phyloP scores from a whole-genome alignment of 2,329 filamentous ascomycete species.

The Coniosporium tulheliwenetii region DNA sequence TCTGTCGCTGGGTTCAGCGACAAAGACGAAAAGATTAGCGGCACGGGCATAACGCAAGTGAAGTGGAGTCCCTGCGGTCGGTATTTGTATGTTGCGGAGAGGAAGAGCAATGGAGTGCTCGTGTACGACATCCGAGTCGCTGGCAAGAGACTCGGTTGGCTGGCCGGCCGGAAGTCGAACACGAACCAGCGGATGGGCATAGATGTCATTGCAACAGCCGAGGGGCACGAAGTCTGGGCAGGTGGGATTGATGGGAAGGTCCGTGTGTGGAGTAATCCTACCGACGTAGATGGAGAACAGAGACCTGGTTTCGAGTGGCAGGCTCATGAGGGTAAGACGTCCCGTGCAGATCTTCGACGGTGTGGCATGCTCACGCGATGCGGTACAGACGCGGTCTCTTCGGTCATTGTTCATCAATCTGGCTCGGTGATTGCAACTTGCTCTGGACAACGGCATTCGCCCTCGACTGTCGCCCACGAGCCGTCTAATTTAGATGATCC shows the following conservation, averaged over 20 bases:
- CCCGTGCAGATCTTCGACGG: not conserved
- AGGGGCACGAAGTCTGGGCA: slow-evolving; percentile 39
- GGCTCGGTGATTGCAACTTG: slow-evolving; percentile 33
- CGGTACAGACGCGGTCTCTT: slow-evolving; percentile 24
- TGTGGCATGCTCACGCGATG: not conserved
- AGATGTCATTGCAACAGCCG: slow-evolving; percentile 27
- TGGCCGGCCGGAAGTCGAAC: slow-evolving; percentile 24
- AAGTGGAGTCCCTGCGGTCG: slow-evolving; percentile 41
- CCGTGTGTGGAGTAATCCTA: slow-evolving; percentile 30
- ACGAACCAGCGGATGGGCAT: slow-evolving; percentile 42
- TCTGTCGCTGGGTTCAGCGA: slow-evolving; percentile 15
- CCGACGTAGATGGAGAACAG: slow-evolving; percentile 22
- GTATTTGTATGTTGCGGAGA: slow-evolving; percentile 43
- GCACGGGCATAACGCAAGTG: slow-evolving; percentile 38
- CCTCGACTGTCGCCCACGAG: too few species aligned
- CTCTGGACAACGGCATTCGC: slow-evolving; percentile 18
- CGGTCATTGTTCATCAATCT: slow-evolving; percentile 28
- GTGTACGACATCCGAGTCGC: slow-evolving; percentile 45
- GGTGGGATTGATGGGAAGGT: slow-evolving; percentile 40
- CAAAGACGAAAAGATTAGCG: slow-evolving; percentile 22
- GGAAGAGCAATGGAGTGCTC: slow-evolving; percentile 37
- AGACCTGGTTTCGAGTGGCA: slow-evolving; percentile 26
- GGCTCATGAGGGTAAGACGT: slow-evolving; percentile 22
- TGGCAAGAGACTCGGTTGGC: slow-evolving; percentile 32
- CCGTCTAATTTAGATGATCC: too few species aligned